These are phyloP conservation scores for Acorus calamus DNA, from an alignment of 106 monocot species.

Conservation along the genomic window DNA sequence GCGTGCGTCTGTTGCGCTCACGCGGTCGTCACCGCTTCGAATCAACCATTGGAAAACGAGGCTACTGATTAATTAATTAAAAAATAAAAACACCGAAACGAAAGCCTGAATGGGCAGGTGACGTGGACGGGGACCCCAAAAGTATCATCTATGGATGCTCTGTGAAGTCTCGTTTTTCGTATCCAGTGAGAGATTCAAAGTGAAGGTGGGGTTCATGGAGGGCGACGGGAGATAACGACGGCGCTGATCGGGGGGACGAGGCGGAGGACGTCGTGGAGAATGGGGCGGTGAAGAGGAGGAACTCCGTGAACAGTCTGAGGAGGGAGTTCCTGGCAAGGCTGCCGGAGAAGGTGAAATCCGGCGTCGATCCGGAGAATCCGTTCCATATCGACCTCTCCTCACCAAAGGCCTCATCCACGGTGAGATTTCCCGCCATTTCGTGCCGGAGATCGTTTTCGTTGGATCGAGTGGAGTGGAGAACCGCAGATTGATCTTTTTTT, in stretches of 20 bases:
- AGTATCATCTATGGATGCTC: no score
- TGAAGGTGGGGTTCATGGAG: not conserved
- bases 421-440: not conserved
- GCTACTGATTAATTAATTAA: no score
- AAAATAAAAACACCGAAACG: no score
- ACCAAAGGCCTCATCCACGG: slow-evolving; percentile 30
- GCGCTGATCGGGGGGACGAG: slow-evolving; percentile 2
- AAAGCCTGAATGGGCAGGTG: no score
- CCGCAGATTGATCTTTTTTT: no score
- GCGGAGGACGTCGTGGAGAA: not conserved
- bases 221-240: slow-evolving; percentile 8
- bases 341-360: slow-evolving; percentile 46
- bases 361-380: slow-evolving; percentile 54
- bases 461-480: no score
- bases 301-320: slow-evolving; percentile 37
- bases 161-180: not conserved
- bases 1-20: no score
- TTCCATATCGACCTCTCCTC: slow-evolving; percentile 43
- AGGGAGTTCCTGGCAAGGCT: slow-evolving; percentile 46
- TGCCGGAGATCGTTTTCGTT: no score
- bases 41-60: no score
- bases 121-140: no score
- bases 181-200: not conserved
- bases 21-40: no score
- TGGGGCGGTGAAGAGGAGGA: slow-evolving; percentile 12